Percentiles rank a stretch among this genome's conserved stretches.
phyloP scores from a whole-genome alignment of 768 basidiomycete genomes.

The Lactifluus piperatus region DNA sequence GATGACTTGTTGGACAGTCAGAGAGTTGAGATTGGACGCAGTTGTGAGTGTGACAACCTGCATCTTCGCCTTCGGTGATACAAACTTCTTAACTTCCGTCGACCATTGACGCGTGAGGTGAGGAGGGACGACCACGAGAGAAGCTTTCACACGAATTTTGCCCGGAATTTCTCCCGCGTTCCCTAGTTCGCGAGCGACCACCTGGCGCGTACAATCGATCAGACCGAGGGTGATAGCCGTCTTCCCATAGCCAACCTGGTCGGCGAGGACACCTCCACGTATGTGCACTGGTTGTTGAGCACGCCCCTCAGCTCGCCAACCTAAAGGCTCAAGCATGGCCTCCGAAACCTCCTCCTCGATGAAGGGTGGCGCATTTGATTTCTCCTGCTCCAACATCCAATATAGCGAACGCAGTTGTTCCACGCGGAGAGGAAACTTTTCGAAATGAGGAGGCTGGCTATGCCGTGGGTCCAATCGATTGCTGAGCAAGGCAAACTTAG shows the following conservation, averaged over 20 bases:
- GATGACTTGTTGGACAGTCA: conserved; percentile 64
- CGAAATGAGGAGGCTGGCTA: conserved; percentile 73
- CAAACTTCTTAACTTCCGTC: conserved; percentile 79
- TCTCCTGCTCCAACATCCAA: conserved; percentile 89
- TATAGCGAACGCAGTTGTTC: conserved; percentile 86
- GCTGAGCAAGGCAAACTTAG: conserved; percentile 62
- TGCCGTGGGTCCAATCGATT: conserved; percentile 69
- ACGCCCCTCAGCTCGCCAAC: conserved; percentile 92
- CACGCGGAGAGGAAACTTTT: conserved; percentile 50
- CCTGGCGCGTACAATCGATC: conserved; percentile 60
- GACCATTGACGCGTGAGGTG: conserved; percentile 89
- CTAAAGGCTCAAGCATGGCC: conserved; percentile 73
- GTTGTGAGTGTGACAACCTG: conserved; percentile 59
- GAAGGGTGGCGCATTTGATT: conserved; percentile 55
- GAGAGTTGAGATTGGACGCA: conserved; percentile 58
- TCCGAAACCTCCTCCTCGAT: conserved; percentile 93
- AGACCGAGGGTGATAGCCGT: conserved; percentile 91
- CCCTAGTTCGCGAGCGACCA: conserved; percentile 49
- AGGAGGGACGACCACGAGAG: conserved; percentile 79
- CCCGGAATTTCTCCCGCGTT: conserved; percentile 42
- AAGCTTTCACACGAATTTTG: conserved; percentile 71
- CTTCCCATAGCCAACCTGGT: conserved; percentile 96
- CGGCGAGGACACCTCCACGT: conserved; percentile 87
- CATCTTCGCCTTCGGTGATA: conserved; percentile 41
- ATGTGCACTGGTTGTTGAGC: conserved; percentile 68